Conservation (phyloP, 495 filamentous ascomycete species). For the Penicilliopsis zonata region DNA sequence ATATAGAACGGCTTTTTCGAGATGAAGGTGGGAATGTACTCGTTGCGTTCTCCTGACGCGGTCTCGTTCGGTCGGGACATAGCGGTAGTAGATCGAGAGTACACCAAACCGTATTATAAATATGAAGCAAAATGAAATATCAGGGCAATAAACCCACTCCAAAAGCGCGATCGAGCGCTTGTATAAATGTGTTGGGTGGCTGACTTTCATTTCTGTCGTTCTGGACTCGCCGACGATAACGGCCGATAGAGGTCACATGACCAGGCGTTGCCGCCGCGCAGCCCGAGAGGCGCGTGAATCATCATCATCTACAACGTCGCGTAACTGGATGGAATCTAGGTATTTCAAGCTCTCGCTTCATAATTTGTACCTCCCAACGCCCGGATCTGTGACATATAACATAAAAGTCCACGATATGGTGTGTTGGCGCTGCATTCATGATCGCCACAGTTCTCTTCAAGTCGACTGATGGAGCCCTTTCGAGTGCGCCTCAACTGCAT, state of each 20-base stretch:
- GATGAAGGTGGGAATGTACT: slow-evolving; percentile 98
- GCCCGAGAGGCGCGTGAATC: slow-evolving; percentile 6
- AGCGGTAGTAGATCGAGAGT: slow-evolving; percentile 1
- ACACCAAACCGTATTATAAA: neutral
- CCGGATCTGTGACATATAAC: slow-evolving; percentile 6
- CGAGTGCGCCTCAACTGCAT: slow-evolving; percentile 88
- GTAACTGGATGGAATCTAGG: too few species aligned
- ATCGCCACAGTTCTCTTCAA: slow-evolving; percentile 11
- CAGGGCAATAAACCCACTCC: too few species aligned
- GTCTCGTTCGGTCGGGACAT: slow-evolving; percentile 38
- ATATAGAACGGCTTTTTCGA: slow-evolving; percentile 96
- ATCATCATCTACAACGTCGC: slow-evolving; percentile 6
- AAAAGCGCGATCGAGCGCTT: too few species aligned
- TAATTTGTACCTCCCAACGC: slow-evolving; percentile 3
- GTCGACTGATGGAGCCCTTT: slow-evolving; percentile 49
- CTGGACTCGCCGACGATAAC: slow-evolving; percentile 3
- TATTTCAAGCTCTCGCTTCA: too few species aligned
- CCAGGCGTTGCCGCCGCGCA: slow-evolving; percentile 17
- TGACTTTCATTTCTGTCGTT: neutral
- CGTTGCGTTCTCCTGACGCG: slow-evolving; percentile 71
- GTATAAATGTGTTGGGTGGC: too few species aligned
- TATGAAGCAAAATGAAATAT: too few species aligned
- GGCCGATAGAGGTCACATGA: slow-evolving; percentile 19
- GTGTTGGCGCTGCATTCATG: slow-evolving; percentile 16
- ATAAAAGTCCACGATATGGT: slow-evolving; percentile 5